A percentile compares a stretch with the other conserved stretches of the same genome.
Conservation (phyloP, 2,329 filamentous ascomycete species). For the Chalaropsis thielavioides region DNA sequence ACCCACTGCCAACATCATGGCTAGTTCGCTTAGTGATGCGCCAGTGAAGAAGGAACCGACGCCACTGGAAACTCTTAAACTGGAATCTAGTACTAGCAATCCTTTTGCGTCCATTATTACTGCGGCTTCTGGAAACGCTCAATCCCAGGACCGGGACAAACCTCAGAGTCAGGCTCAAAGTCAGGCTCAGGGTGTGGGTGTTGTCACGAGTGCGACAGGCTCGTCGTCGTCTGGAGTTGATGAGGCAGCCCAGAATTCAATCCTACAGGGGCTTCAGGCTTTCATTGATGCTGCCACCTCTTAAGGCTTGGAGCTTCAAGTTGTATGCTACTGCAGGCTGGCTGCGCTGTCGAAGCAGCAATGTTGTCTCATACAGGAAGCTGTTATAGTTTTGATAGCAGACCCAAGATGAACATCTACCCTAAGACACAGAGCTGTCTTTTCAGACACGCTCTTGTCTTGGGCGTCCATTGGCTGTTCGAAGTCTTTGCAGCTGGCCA, state of each 20-base stretch:
- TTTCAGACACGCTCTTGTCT: not conserved
- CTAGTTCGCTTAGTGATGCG: not conserved
- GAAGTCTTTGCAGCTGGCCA: not conserved
- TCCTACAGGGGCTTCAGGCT: conserved; percentile 15
- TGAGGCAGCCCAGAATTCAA: conserved; percentile 4
- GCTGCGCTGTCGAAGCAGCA: not conserved
- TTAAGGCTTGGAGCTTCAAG: not conserved
- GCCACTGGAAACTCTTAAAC: not conserved
- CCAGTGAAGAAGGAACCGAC: not conserved
- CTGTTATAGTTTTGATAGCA: not conserved
- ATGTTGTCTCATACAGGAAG: not conserved
- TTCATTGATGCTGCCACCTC: conserved; percentile 17
- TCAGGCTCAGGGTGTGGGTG: not conserved
- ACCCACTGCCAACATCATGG: not conserved
- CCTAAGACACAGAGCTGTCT: not conserved
- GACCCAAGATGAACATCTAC: not conserved
- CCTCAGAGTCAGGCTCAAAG: not conserved
- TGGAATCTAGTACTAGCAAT: not conserved
- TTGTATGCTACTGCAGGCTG: not conserved
- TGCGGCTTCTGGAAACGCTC: not conserved
- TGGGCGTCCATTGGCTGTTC: too few species aligned
- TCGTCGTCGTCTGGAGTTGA: not conserved
- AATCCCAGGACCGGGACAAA: not conserved
- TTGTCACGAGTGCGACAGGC: not conserved
- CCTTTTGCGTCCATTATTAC: conserved; percentile 6